Evolutionary conservation across 2,329 filamentous ascomycete genomes (phyloP).

Genomic region (Fusarium sp.): DNA sequence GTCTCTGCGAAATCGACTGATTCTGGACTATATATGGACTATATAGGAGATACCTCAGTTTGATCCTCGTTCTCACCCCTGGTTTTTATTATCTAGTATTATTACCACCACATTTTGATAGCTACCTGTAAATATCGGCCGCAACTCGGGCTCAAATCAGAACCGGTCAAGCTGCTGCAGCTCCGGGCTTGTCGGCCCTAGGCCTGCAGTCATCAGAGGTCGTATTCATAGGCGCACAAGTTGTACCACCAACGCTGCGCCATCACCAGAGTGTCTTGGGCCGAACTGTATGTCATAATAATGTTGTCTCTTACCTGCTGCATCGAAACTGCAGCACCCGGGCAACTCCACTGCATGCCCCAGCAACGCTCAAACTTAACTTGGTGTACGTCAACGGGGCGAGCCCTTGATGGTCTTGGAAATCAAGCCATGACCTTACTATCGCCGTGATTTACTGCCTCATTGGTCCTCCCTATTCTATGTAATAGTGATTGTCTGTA

Average conservation of each 20-base stretch:
- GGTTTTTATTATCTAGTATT: neutral
- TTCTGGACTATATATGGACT: neutral
- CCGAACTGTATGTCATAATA: constrained; percentile 1
- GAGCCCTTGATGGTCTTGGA: constrained; percentile 1
- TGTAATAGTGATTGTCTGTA: neutral
- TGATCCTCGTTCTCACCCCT: constrained; percentile 6
- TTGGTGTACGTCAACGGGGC: neutral
- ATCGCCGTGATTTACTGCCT: constrained; percentile 1
- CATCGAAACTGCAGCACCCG: constrained; percentile 5
- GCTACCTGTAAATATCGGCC: neutral
- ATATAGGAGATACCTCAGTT: neutral
- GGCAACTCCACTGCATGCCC: constrained; percentile 15
- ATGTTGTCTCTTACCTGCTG: constrained; percentile 11
- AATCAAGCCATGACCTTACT: neutral
- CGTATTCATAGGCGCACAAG: constrained; percentile 32
- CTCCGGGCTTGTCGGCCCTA: constrained; percentile 15
- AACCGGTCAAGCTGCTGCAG: constrained; percentile 22
- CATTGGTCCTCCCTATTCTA: neutral
- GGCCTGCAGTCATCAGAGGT: constrained; percentile 29
- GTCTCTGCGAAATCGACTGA: neutral
- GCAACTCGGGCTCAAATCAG: neutral
- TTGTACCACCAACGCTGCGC: constrained; percentile 31
- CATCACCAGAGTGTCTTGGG: constrained; percentile 1
- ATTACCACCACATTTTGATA: neutral
- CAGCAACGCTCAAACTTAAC: constrained; percentile 20